phyloP scores from a whole-genome alignment of 306 rosid species.

The Cucumis melo region DNA sequence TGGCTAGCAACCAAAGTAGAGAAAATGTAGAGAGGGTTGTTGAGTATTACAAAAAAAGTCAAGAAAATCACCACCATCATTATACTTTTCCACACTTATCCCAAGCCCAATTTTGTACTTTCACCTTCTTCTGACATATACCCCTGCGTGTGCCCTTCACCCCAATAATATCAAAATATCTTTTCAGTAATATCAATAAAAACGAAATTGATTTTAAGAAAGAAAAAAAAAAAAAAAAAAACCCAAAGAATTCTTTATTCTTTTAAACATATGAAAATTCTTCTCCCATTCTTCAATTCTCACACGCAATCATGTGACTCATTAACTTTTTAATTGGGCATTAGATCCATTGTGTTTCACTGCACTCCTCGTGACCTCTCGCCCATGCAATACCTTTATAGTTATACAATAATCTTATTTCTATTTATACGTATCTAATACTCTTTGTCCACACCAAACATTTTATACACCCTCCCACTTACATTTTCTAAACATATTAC shows the following conservation, averaged over 20 bases:
- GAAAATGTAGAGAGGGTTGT: conserved; percentile 31
- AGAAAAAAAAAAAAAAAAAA: background rate
- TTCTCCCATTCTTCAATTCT: background rate
- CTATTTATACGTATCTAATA: background rate
- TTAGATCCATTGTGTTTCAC: background rate
- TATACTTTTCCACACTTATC: conserved; percentile 4
- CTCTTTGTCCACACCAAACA: background rate
- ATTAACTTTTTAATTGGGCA: background rate
- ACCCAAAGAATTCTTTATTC: background rate
- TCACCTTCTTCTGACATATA: background rate
- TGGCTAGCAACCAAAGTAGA: conserved; percentile 51
- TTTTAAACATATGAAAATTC: background rate
- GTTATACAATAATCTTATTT: background rate
- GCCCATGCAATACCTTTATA: background rate
- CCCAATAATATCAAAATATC: background rate
- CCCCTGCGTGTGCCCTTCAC: background rate
- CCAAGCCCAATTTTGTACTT: conserved; percentile 6
- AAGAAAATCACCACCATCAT: conserved; percentile 22
- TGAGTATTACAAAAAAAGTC: conserved; percentile 27
- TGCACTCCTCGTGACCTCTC: background rate
- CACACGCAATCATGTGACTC: background rate
- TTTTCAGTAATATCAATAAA: too few relatives aligned
- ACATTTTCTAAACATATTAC: too few relatives aligned
- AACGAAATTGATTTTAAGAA: background rate
- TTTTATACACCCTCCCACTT: background rate